Evolutionary conservation across 176 grass and related monocot species (phyloP), one percentile per base, ranked within the genome.

Genomic region (Carex pumila): DNA sequence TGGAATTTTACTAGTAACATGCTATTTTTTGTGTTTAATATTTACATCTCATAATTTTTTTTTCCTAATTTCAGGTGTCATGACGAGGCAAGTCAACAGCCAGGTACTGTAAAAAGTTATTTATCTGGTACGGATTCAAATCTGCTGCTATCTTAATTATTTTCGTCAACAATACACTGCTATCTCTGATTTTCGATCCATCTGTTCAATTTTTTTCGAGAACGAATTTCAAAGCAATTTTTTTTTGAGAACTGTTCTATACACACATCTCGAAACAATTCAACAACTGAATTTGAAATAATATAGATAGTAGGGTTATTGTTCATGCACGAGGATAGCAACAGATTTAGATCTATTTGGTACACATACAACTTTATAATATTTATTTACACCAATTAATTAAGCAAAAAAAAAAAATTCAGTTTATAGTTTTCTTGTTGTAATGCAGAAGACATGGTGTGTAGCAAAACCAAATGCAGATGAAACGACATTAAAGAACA

Each of bases 381-480:
- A 50, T 2, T 11, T 12, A 0, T 50, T 43, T 3, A 45, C n/a
- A 71, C 34, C 5, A 71, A 68, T 37, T 37, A 37, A 68, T 18
- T 18, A 68, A 37, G 65, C 0, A 66, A 12, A 30, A 5, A 39
- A 68, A 70, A 30, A 5, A 39, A 68, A 70, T n/a, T 18, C 34
- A 37, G 1, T 61, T 49, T 2, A 50, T 1, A 50, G 0, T 50
- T 50, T 50, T 50, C 9, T 82, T 52, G 18, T 65, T 25, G 41
- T 66, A 54, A 67, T 82, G 74, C 85, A 90, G 88, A 80, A 65
- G 22, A 90, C 85, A 25, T 90, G 85, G 85, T 90, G 88, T 62
- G 81, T 90, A 11, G 88, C 85, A 30, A 90, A 90, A 70, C 88
- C 88, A 3, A 82, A 75, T 6, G 47, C 81, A 0, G 81, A 81